Base-by-base conservation (phyloP, 805 yeast genomes). In the Metschnikowia gelsemii region DNA sequence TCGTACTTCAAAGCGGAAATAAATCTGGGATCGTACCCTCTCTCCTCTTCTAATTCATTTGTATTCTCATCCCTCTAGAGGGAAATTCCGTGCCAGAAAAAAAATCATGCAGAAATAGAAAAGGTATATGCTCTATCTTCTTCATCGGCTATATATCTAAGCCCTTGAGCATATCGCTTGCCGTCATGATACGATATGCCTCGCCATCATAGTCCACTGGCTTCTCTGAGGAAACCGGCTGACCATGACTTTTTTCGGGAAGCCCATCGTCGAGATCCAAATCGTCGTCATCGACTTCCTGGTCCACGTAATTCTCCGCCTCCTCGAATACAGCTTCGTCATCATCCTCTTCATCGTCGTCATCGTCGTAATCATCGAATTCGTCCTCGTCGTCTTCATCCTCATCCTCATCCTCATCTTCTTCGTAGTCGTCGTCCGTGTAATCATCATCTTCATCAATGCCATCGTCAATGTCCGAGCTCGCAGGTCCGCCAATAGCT, bases 111-210 rank as follows among this genome's bases (percentile, higher is more conserved):
- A n/a, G n/a, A n/a, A n/a, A n/a, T n/a, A n/a, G n/a, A n/a, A n/a
- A n/a, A n/a, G n/a, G n/a, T n/a, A n/a, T n/a, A n/a, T n/a, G n/a
- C n/a, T n/a, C n/a, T n/a, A n/a, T n/a, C n/a, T n/a, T n/a, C n/a
- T n/a, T n/a, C n/a, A n/a, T n/a, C n/a, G 4, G 22, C 26, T 40
- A 40, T 27, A 39, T 36, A 21, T 35, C 42, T 34, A 46, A 25
- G 25, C 42, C 42, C 28, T 36, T 35, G 38, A 49, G 42, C 40
- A 49, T 35, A 20, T 46, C 50, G 34, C 49, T 46, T 17, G 52
- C 52, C 16, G 44, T 43, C 34, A 40, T 38, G 13, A 49, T 35
- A 24, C 27, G 28, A 31, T 34, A 41, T 5, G 43, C 43, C 27
- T 34, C 40, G 18, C 33, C 46, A 3, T 23, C 40, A 19, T 27